Conservation (phyloP, 179 eudicot genomes). For the Amaranthus tricolor region DNA sequence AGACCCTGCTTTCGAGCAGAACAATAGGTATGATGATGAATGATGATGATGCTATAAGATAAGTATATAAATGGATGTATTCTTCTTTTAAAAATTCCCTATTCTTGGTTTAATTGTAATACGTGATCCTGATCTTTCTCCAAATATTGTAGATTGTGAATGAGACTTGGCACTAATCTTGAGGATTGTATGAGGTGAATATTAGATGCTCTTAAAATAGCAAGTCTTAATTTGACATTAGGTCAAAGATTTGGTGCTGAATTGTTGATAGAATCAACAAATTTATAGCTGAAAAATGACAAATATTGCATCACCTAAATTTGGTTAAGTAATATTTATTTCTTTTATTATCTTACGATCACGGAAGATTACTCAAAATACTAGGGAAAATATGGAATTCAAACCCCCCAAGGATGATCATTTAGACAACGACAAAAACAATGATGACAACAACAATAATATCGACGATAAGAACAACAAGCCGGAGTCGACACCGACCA, state of each 20-base stretch:
- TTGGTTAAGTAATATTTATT: constrained; percentile 6
- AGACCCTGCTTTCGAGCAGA: too few species aligned
- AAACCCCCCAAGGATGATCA: constrained; percentile 37
- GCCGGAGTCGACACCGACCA: constrained; percentile 17
- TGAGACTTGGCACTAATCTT: not conserved
- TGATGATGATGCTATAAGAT: too few species aligned
- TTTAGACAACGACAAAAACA: constrained; percentile 25
- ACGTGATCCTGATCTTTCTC: too few species aligned
- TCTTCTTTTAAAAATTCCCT: not conserved
- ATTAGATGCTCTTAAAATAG: constrained; percentile 4
- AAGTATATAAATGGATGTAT: not conserved
- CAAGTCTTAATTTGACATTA: not conserved
- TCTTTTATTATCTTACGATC: not conserved
- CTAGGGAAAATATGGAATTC: constrained; percentile 25
- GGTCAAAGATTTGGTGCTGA: not conserved
- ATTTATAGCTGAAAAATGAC: constrained; percentile 8
- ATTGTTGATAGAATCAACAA: constrained; percentile 3
- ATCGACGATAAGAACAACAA: constrained; percentile 16
- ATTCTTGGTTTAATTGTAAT: too few species aligned
- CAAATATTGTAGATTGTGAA: not conserved
- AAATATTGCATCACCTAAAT: constrained; percentile 19
- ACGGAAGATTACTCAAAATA: not conserved
- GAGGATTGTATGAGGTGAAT: not conserved
- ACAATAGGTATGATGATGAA: too few species aligned
- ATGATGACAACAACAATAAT: constrained; percentile 15